Conservation (phyloP, 2,329 filamentous ascomycete species). For the Aspergillus sp. region DNA sequence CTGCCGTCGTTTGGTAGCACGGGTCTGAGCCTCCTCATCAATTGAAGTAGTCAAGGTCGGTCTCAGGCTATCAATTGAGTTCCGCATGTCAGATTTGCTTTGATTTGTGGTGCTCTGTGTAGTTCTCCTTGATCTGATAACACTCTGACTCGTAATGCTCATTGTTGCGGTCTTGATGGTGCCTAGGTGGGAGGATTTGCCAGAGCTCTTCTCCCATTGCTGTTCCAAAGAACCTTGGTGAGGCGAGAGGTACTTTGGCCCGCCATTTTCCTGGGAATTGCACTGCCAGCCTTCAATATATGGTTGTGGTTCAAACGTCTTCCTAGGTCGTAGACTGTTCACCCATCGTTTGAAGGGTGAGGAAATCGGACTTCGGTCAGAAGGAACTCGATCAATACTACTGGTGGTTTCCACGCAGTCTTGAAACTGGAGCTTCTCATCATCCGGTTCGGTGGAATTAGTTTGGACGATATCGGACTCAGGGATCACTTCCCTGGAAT, state of each 20-base stretch:
- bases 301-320: slow-evolving; percentile 23
- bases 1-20: slow-evolving; percentile 72
- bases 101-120: slow-evolving; percentile 59
- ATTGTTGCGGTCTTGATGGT: slow-evolving; percentile 77
- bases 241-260: slow-evolving; percentile 15
- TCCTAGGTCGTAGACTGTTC: slow-evolving; percentile 34
- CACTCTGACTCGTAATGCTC: slow-evolving; percentile 72
- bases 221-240: slow-evolving; percentile 25
- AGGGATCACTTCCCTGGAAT: slow-evolving; percentile 12
- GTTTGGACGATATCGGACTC: slow-evolving; percentile 5
- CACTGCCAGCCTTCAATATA: slow-evolving; percentile 41
- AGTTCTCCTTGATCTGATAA: slow-evolving; percentile 59
- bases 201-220: slow-evolving; percentile 65
- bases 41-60: slow-evolving; percentile 47
- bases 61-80: slow-evolving; percentile 58
- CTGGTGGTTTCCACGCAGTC: background rate
- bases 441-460: slow-evolving; percentile 1
- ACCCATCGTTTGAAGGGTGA: slow-evolving; percentile 41
- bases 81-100: slow-evolving; percentile 63
- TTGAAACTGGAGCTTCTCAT: slow-evolving; percentile 3
- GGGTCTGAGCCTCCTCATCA: slow-evolving; percentile 69
- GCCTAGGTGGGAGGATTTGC: slow-evolving; percentile 77
- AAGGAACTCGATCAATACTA: slow-evolving; percentile 11
- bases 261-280: slow-evolving; percentile 17
- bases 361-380: slow-evolving; percentile 11